Percentiles rank a stretch among this genome's conserved stretches.
Conservation (phyloP, 345 rosid species). For the Syzygium oleosum region DNA sequence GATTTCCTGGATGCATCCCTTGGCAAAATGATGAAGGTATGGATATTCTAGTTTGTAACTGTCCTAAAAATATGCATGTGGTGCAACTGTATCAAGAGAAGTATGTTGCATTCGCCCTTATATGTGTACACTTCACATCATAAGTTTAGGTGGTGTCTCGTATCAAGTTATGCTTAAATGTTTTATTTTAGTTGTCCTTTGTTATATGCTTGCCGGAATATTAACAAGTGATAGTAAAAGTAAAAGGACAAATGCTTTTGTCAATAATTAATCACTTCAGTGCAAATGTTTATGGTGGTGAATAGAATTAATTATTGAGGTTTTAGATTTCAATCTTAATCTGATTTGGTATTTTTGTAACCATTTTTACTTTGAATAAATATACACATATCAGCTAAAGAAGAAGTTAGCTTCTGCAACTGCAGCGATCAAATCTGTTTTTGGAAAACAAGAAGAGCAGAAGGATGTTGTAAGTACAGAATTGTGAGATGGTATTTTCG, state of each 20-base stretch:
- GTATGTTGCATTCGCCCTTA: background rate
- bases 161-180: background rate
- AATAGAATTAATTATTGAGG: background rate
- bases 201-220: background rate
- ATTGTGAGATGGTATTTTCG: background rate
- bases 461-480: slow-evolving; percentile 43
- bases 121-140: background rate
- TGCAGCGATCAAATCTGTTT: slow-evolving; percentile 51
- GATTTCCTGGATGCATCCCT: slow-evolving; percentile 70
- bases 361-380: background rate
- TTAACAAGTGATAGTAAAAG: background rate
- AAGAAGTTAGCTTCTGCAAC: slow-evolving; percentile 68
- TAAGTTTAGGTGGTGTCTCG: background rate
- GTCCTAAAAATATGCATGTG: background rate
- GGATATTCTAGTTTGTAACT: background rate
- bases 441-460: slow-evolving; percentile 44
- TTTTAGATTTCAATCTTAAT: background rate
- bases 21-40: slow-evolving; percentile 74
- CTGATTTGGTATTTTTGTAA: background rate
- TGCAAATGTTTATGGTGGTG: background rate
- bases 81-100: background rate
- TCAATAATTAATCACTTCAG: background rate
- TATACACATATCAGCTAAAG: slow-evolving; percentile 35
- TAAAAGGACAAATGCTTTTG: background rate
- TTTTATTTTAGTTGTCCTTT: background rate